Percentiles rank a stretch among this genome's conserved stretches.
phyloP scores from a whole-genome alignment of 192 early-diverging fungal species.

The Coemansia sp. region DNA sequence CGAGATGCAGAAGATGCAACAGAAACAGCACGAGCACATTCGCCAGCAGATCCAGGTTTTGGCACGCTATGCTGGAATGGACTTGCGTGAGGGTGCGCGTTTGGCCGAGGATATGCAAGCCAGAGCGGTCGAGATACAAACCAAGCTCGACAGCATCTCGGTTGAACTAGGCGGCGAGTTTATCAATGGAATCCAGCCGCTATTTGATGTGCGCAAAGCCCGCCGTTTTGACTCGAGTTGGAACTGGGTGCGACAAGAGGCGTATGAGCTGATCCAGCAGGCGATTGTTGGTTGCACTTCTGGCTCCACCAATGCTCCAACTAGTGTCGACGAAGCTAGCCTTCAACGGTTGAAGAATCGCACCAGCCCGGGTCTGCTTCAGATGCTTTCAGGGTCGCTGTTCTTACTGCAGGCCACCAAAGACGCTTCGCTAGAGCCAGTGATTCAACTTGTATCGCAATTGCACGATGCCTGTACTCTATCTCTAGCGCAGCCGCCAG shows the following conservation, averaged over 20 bases:
- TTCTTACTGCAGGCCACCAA: conserved; percentile 61
- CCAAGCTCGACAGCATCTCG: conserved; percentile 72
- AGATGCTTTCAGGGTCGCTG: conserved; percentile 69
- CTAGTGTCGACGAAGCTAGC: conserved; percentile 46
- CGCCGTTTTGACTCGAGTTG: conserved; percentile 92
- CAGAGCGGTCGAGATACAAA: conserved; percentile 62
- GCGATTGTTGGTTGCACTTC: conserved; percentile 77
- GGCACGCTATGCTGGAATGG: conserved; percentile 81
- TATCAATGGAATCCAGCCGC: conserved; percentile 75
- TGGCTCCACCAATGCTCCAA: conserved; percentile 68
- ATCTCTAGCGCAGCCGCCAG: conserved; percentile 65
- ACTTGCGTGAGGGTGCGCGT: conserved; percentile 73
- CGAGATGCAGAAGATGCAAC: conserved; percentile 84
- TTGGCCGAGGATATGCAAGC: conserved; percentile 61
- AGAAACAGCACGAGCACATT: conserved; percentile 74
- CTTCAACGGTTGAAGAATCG: conserved; percentile 73
- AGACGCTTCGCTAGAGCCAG: conserved; percentile 64
- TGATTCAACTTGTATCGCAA: conserved; percentile 54
- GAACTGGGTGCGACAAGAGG: conserved; percentile 80
- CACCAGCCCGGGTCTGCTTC: conserved; percentile 66
- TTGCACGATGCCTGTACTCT: conserved; percentile 78
- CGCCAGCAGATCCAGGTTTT: conserved; percentile 84
- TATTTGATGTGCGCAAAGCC: conserved; percentile 78
- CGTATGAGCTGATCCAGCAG: conserved; percentile 67
- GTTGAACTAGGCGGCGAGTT: conserved; percentile 80